A percentile compares a stretch with the other conserved stretches of the same genome.
phyloP scores from a whole-genome alignment of 805 yeast species.

The Starmerella cellae region DNA sequence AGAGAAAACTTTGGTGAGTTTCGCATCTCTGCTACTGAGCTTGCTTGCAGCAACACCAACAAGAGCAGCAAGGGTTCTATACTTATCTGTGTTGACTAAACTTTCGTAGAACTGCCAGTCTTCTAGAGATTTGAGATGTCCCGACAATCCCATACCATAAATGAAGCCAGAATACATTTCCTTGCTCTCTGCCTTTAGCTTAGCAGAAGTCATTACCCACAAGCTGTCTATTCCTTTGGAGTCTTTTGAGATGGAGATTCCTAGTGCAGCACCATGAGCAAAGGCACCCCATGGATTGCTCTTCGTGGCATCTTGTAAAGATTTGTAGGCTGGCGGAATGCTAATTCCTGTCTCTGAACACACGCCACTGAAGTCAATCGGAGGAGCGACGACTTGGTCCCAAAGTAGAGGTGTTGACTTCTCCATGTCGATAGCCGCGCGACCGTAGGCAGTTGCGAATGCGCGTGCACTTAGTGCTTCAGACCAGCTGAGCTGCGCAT shows the following conservation, averaged over 20 bases:
- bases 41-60: conserved; percentile 89
- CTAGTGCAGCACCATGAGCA: conserved; percentile 84
- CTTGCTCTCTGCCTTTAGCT: conserved; percentile 42
- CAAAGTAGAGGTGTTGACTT: conserved; percentile 68
- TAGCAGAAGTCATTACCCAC: conserved; percentile 65
- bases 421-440: conserved; percentile 58
- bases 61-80: conserved; percentile 73
- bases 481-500: conserved; percentile 44
- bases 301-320: conserved; percentile 3
- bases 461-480: conserved; percentile 56
- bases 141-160: conserved; percentile 83
- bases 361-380: conserved; percentile 43
- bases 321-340: conserved; percentile 5
- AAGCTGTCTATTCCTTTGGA: conserved; percentile 67
- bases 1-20: conserved; percentile 76
- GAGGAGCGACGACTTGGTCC: conserved; percentile 70
- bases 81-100: conserved; percentile 74
- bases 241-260: conserved; percentile 56
- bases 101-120: conserved; percentile 96
- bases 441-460: conserved; percentile 60
- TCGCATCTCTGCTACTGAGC: conserved; percentile 68
- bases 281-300: conserved; percentile 30
- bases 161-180: conserved; percentile 91
- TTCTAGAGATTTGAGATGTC: conserved; percentile 68
- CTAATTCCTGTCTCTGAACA: conserved; percentile 12